Percentiles rank a stretch among this genome's conserved stretches.
Evolutionary conservation across 148 eudicot genomes (phyloP).

Genomic region (Vaccinium corymbosum): DNA sequence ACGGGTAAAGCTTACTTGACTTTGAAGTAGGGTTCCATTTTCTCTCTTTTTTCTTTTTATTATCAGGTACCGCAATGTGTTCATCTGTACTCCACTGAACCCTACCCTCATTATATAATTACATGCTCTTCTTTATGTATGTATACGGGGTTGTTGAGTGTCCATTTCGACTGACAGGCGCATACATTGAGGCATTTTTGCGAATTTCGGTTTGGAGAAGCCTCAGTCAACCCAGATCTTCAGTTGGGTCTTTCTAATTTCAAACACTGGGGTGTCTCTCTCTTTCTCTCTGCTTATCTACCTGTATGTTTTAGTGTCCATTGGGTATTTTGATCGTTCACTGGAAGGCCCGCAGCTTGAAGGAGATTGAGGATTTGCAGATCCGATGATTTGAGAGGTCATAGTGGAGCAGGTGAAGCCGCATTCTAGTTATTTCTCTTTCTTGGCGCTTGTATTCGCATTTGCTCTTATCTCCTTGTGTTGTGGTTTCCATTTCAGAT

Average conservation of each 20-base stretch:
- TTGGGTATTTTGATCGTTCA: constrained; percentile 5
- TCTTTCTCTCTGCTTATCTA: background rate
- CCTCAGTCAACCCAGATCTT: constrained; percentile 14
- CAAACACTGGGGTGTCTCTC: background rate
- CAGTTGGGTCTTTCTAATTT: background rate
- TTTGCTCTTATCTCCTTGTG: background rate
- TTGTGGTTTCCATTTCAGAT: background rate
- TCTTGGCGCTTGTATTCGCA: background rate
- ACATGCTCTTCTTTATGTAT: background rate
- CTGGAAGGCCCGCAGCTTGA: constrained; percentile 15
- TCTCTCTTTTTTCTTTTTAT: background rate
- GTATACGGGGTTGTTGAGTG: background rate
- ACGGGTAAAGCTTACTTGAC: constrained; percentile 6
- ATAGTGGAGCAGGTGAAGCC: constrained; percentile 15
- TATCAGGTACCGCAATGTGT: background rate
- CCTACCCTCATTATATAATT: background rate
- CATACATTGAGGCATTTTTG: constrained; percentile 7
- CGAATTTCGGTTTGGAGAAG: constrained; percentile 3
- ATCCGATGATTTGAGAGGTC: constrained; percentile 21
- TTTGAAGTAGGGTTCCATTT: constrained; percentile 11
- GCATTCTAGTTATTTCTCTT: background rate
- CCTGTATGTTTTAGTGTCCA: background rate
- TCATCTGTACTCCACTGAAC: constrained; percentile 19
- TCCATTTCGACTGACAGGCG: constrained; percentile 1
- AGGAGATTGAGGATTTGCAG: constrained; percentile 15